Conservation (phyloP, 805 yeast species). For the Ogataea philodendri region DNA sequence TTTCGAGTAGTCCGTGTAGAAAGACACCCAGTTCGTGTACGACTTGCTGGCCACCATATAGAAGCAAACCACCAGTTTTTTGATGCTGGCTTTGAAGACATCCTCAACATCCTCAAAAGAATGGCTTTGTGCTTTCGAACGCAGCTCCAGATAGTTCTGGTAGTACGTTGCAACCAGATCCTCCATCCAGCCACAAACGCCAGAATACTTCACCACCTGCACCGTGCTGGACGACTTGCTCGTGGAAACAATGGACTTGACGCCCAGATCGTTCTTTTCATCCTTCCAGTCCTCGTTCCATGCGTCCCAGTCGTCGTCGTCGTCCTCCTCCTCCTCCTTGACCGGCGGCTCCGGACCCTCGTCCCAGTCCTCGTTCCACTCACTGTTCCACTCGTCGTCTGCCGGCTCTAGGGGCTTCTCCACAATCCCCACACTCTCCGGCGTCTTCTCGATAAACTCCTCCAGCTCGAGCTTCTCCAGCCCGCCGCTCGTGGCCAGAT, state of each 20-base stretch:
- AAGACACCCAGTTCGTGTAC: constrained; percentile 28
- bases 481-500: constrained; percentile 18
- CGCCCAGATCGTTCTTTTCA: constrained; percentile 19
- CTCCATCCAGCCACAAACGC: constrained; percentile 16
- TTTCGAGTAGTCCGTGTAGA: constrained; percentile 33
- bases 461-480: constrained; percentile 9
- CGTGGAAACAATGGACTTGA: constrained; percentile 21
- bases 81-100: constrained; percentile 27
- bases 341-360: constrained; percentile 7
- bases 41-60: constrained; percentile 29
- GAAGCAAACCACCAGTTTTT: constrained; percentile 26
- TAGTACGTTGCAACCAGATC: constrained; percentile 21
- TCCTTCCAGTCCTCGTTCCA: constrained; percentile 33
- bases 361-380: constrained; percentile 25
- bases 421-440: no score
- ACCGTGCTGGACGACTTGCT: constrained; percentile 16
- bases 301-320: constrained; percentile 28
- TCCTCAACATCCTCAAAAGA: constrained; percentile 23
- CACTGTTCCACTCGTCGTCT: constrained; percentile 27
- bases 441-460: constrained; percentile 4
- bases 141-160: constrained; percentile 20
- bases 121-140: constrained; percentile 3
- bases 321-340: constrained; percentile 4
- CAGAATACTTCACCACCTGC: constrained; percentile 18
- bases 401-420: constrained; percentile 1